phyloP scores from a whole-genome alignment of 441 rosid species.

The Eruca vesicaria region DNA sequence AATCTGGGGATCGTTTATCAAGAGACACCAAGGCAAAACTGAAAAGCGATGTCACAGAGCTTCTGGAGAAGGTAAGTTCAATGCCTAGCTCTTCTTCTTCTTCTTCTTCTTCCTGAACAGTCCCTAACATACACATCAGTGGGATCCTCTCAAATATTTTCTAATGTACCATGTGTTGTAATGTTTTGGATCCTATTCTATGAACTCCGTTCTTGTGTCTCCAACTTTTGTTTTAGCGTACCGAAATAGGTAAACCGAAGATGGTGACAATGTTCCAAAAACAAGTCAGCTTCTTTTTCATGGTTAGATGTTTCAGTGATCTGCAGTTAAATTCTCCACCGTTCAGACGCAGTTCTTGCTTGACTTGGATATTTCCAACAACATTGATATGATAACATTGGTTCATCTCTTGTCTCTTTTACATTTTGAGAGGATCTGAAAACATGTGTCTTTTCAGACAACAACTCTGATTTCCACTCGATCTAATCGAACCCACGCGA shows the following conservation, averaged over 20 bases:
- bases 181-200: not conserved
- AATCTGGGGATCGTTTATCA: constrained; percentile 75
- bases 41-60: constrained; percentile 69
- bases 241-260: constrained; percentile 1
- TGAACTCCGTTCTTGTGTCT: constrained; percentile 3
- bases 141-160: constrained; percentile 1
- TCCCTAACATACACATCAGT: not conserved
- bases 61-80: constrained; percentile 67
- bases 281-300: not conserved
- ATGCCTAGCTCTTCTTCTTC: constrained; percentile 61
- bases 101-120: constrained; percentile 44
- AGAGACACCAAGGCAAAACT: constrained; percentile 67
- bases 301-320: not conserved
- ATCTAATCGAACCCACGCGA: not conserved
- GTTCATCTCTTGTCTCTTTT: constrained; percentile 1
- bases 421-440: not conserved
- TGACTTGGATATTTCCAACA: not conserved
- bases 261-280: not conserved
- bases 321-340: not conserved
- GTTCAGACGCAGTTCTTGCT: not conserved
- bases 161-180: constrained; percentile 19
- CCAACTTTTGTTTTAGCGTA: constrained; percentile 3
- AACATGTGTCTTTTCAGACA: not conserved
- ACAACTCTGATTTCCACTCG: not conserved
- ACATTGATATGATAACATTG: not conserved